These are phyloP conservation scores for Colletotrichum sp. DNA, from an alignment of 2,329 filamentous ascomycete species.

Conservation along the genomic window DNA sequence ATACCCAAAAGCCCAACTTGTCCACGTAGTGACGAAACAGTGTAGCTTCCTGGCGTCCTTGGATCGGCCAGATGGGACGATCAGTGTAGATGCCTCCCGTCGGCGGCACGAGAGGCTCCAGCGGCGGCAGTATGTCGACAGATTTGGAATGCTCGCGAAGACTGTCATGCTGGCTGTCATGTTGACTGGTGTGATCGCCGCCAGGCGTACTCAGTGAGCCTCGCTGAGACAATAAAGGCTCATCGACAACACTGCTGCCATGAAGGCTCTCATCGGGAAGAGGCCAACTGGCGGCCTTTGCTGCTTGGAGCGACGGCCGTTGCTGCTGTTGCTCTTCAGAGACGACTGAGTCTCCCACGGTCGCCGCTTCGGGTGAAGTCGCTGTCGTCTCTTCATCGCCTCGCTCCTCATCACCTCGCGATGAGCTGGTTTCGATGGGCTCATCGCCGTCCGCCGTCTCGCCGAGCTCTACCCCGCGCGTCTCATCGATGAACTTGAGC, in stretches of 20 bases:
- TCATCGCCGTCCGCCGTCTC: constrained; percentile 2
- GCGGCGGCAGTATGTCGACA: constrained; percentile 1
- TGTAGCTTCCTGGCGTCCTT: constrained; percentile 33
- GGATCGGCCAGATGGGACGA: constrained; percentile 30
- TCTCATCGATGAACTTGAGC: constrained; percentile 21
- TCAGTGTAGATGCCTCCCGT: constrained; percentile 24
- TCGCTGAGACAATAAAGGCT: neutral
- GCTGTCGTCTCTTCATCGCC: neutral
- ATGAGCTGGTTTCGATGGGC: neutral
- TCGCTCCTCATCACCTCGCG: neutral
- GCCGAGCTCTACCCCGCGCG: constrained; percentile 11
- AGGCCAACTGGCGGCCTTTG: constrained; percentile 18
- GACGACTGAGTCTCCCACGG: neutral
- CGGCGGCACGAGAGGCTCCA: constrained; percentile 9
- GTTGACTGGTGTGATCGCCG: neutral
- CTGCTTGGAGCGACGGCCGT: neutral
- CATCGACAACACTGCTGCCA: neutral
- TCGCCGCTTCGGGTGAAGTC: neutral
- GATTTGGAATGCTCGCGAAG: constrained; percentile 4
- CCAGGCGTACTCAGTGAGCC: neutral
- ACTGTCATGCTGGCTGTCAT: neutral
- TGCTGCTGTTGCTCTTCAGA: neutral
- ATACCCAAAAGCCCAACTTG: constrained; percentile 38
- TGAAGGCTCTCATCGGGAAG: neutral
- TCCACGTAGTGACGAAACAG: constrained; percentile 41